Evolutionary conservation across 1,139 yeast genomes (phyloP), one percentile per base, ranked within the genome.

Genomic region (Kazachstania sp.): DNA sequence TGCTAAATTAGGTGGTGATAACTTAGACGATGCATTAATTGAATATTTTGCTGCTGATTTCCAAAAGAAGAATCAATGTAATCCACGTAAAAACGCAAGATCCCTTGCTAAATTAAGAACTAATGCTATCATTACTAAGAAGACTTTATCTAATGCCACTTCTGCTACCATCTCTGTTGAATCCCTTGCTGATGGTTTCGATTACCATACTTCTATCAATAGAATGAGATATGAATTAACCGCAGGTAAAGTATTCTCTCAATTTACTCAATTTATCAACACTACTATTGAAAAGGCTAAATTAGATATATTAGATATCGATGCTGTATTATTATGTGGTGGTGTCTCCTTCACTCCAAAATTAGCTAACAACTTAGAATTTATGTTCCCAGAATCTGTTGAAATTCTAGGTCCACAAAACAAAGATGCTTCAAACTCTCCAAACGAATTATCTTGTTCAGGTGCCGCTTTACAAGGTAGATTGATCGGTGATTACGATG

Each of bases 391-490:
- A 53, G 95, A 86, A 66, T 67, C 83, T 49, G 86, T 95, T 49
- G 75, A 69, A 47, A 77, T 90, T 49, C 74, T 82, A 53, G 82
- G 97, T 26, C 95, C 97, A 56, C 73, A 77, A 51, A 88, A 83
- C 66, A 58, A 85, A 54, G 85, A 85, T 69, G 88, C 95, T 48
- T 65, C 83, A 52, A 81, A 84, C 72, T 56, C 63, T 50, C 97
- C 99, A 52, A 80, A 86, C 61, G 98, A 94, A 72, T 76, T 88
- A 63, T 75, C 84, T 56, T 83, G 95, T 56, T 84, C 95, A 66
- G 99, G 99, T 71, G 95, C 96, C 53, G 97, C 98, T 51, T 77
- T 92, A 65, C 98, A 94, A 75, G 98, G 97, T 45, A 80, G 95
- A 39, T 73, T 94, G 66, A 76, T 90, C 55, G 50, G 58, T 41